Evolutionary conservation across 176 grass and related monocot genomes (phyloP).

Genomic region (Secale cereale): DNA sequence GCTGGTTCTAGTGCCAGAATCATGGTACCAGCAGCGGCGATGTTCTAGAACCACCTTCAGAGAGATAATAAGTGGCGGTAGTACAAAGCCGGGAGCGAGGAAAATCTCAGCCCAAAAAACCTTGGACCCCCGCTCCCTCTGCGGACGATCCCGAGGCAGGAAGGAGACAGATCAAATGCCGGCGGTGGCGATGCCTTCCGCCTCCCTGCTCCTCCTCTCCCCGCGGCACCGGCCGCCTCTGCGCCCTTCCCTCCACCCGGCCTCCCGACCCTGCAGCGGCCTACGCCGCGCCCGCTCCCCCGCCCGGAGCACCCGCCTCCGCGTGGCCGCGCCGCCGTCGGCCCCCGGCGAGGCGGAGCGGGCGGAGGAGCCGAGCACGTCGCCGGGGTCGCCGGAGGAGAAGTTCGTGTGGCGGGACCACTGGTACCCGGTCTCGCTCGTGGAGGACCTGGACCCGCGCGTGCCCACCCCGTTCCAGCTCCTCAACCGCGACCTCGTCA

Average conservation of each 20-base stretch:
- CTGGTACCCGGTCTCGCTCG: conserved; percentile 92
- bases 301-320: conserved; percentile 9
- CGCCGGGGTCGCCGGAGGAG: conserved; percentile 40
- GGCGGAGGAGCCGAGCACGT: conserved; percentile 40
- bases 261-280: not conserved
- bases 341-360: conserved; percentile 39
- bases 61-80: not conserved
- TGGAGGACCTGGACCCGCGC: conserved; percentile 86
- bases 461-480: conserved; percentile 89
- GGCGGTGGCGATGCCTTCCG: conserved; percentile 5
- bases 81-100: not conserved
- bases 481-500: conserved; percentile 92
- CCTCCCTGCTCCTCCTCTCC: conserved; percentile 5
- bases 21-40: not conserved
- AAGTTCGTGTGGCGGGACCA: conserved; percentile 92
- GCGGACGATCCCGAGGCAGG: not conserved
- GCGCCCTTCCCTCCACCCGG: not conserved
- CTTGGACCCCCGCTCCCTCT: not conserved
- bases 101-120: not conserved
- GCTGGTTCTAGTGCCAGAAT: not conserved
- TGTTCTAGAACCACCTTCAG: not conserved
- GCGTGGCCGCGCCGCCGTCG: conserved; percentile 76
- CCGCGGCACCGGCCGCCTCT: not conserved
- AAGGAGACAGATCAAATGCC: not conserved
- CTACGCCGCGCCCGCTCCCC: not conserved